Percentiles rank a stretch among this genome's conserved stretches.
phyloP scores from a whole-genome alignment of 306 rosid species.

The Canavalia ensiformis region DNA sequence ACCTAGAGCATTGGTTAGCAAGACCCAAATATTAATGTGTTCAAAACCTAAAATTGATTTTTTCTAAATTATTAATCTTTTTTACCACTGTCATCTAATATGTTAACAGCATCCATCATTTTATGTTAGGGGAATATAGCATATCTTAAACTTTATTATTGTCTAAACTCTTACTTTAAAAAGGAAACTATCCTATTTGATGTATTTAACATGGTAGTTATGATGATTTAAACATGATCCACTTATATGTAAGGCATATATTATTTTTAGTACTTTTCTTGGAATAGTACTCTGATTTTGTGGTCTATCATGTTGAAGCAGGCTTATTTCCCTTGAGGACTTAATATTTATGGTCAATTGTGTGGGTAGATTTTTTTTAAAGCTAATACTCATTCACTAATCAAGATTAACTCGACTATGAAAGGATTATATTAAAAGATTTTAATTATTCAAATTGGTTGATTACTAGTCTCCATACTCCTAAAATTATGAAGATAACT shows the following conservation, averaged over 20 bases:
- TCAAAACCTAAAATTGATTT: not conserved
- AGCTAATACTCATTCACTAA: not conserved
- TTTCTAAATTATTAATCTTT: not conserved
- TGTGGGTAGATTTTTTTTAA: not conserved
- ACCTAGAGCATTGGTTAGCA: too few relatives aligned
- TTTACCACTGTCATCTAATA: not conserved
- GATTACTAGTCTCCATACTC: not conserved
- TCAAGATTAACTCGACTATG: not conserved
- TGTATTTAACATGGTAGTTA: not conserved
- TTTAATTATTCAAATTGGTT: constrained; percentile 1
- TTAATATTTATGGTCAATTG: not conserved
- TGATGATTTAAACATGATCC: constrained; percentile 3
- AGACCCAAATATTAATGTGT: not conserved
- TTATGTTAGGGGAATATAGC: not conserved
- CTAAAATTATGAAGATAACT: not conserved
- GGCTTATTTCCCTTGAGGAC: not conserved
- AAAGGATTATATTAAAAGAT: not conserved
- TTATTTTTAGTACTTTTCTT: not conserved
- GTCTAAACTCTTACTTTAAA: not conserved
- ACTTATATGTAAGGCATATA: not conserved
- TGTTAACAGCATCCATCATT: not conserved
- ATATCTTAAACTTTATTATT: not conserved
- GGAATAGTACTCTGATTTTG: not conserved
- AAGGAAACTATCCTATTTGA: not conserved
- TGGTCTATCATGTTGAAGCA: not conserved